These are phyloP conservation scores for Trichoderma afroharzianum DNA, from an alignment of 2,329 filamentous ascomycete species.

Conservation along the genomic window DNA sequence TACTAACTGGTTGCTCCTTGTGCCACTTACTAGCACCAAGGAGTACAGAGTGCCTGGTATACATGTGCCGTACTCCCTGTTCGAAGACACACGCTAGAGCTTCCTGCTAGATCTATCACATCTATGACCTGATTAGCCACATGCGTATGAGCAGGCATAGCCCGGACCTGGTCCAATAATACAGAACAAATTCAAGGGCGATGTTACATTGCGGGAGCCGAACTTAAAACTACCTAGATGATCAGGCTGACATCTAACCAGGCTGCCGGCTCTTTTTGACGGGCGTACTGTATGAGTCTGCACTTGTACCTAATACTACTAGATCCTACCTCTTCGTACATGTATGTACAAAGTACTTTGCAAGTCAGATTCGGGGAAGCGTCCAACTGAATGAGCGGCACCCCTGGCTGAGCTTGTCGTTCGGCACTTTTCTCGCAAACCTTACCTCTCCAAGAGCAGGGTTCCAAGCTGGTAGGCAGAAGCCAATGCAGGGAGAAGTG, in stretches of 20 bases:
- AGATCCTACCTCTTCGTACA: background rate
- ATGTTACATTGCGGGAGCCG: constrained; percentile 16
- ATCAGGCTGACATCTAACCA: constrained; percentile 14
- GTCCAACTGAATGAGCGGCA: background rate
- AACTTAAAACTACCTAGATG: constrained; percentile 5
- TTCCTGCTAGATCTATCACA: constrained; percentile 18
- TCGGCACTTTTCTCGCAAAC: constrained; percentile 6
- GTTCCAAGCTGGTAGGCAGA: background rate
- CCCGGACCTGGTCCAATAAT: background rate
- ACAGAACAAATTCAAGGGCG: background rate
- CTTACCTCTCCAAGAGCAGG: background rate
- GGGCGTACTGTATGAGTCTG: background rate
- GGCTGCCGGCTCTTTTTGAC: constrained; percentile 8
- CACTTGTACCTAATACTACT: background rate
- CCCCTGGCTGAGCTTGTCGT: background rate
- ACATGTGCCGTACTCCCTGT: background rate
- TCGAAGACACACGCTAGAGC: constrained; percentile 3
- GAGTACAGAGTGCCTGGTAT: background rate
- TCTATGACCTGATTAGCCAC: constrained; percentile 16
- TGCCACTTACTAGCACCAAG: background rate
- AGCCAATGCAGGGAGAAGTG: background rate
- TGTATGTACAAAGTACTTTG: background rate
- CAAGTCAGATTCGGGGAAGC: background rate
- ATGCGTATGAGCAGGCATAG: constrained; percentile 2
- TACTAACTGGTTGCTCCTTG: background rate